phyloP scores from a whole-genome alignment of 2,329 filamentous ascomycete species.

The Rhinocladiella similis region DNA sequence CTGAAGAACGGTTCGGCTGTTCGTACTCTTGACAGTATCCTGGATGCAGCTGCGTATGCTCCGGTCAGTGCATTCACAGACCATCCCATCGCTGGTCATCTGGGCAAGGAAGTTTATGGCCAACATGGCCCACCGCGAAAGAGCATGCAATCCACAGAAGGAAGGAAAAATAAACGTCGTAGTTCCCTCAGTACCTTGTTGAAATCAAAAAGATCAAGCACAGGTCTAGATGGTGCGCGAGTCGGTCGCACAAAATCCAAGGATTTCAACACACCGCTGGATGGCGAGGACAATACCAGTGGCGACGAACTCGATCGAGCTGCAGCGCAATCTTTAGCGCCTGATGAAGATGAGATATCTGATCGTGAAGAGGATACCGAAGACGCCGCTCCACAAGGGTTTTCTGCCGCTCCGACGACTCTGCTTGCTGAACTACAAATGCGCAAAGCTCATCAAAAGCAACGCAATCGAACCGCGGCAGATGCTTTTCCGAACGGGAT shows the following conservation, averaged over 20 bases:
- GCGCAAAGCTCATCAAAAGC: conserved; percentile 83
- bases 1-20: conserved; percentile 77
- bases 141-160: conserved; percentile 26
- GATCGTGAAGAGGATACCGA: conserved; percentile 48
- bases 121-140: conserved; percentile 31
- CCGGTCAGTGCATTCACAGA: conserved; percentile 91
- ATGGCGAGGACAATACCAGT: conserved; percentile 20
- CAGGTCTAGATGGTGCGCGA: conserved; percentile 25
- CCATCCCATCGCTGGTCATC: conserved; percentile 75
- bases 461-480: conserved; percentile 69
- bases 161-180: conserved; percentile 33
- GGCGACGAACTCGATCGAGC: conserved; percentile 27
- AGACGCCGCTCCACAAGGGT: conserved; percentile 48
- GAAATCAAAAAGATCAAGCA: conserved; percentile 25
- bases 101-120: conserved; percentile 75
- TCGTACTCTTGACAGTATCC: conserved; percentile 83
- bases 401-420: conserved; percentile 78
- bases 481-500: conserved; percentile 71
- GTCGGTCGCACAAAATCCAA: conserved; percentile 21
- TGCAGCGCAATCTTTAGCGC: conserved; percentile 24
- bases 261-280: conserved; percentile 17
- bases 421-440: conserved; percentile 88
- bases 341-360: conserved; percentile 27
- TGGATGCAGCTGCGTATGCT: conserved; percentile 83
- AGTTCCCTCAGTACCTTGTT: conserved; percentile 35